Percentiles rank a stretch among this genome's conserved stretches.
Conservation (phyloP, 2,329 filamentous ascomycete species). For the Fusarium sp. region DNA sequence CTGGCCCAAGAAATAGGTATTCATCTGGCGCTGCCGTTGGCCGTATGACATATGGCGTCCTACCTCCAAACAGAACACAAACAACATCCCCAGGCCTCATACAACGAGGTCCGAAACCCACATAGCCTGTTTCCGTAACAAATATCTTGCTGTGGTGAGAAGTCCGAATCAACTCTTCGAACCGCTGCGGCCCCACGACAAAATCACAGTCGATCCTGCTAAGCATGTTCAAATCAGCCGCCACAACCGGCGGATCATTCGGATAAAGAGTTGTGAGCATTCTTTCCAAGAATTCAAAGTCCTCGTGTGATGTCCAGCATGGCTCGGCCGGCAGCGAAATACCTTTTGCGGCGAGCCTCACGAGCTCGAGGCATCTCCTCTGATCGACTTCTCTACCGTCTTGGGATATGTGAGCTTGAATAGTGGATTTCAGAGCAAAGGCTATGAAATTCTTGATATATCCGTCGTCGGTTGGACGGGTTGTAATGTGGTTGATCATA, state of each 20-base stretch:
- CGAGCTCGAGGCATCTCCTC: background rate
- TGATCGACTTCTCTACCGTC: background rate
- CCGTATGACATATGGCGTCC: background rate
- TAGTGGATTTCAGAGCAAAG: accelerated
- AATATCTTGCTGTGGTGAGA: background rate
- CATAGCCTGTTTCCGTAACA: background rate
- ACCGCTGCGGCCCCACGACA: no score
- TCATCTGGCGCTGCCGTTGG: background rate
- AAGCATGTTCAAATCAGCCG: background rate
- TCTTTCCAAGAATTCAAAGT: background rate
- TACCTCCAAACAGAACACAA: background rate
- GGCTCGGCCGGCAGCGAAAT: accelerated
- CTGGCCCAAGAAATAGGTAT: background rate
- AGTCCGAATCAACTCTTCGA: accelerated
- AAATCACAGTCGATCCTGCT: background rate
- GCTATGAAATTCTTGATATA: background rate
- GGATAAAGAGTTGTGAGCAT: background rate
- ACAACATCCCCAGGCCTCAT: background rate
- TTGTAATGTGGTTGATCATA: no score
- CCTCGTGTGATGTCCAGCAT: background rate
- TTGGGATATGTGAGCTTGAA: accelerated
- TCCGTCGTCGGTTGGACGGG: background rate
- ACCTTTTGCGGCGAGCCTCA: background rate
- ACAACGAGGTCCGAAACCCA: background rate
- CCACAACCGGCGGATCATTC: accelerated